Conservation (phyloP, 495 filamentous ascomycete species). For the Aspergillus affinis region DNA sequence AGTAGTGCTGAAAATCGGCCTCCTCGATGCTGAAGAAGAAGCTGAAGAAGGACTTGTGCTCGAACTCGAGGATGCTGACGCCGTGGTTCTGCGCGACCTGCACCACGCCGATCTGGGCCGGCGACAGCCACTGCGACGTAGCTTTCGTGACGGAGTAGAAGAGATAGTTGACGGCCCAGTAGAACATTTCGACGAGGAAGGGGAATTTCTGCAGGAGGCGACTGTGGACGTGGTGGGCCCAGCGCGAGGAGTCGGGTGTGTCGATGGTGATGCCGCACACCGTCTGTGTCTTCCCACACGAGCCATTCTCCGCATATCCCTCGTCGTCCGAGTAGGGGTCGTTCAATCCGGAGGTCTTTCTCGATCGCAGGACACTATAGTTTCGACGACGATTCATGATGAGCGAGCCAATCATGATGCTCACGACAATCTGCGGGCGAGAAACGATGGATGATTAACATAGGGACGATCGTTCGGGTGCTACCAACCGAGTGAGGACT, state of each 20-base stretch:
- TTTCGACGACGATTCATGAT: conserved; percentile 53
- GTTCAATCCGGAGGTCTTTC: conserved; percentile 22
- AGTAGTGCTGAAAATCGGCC: conserved; percentile 57
- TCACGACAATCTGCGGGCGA: conserved; percentile 51
- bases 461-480: background rate
- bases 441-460: conserved; percentile 1
- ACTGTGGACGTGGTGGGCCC: conserved; percentile 55
- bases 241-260: conserved; percentile 60
- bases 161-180: conserved; percentile 66
- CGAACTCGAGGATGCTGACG: conserved; percentile 59
- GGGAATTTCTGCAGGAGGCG: conserved; percentile 48
- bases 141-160: conserved; percentile 63
- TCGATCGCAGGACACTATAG: conserved; percentile 42
- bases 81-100: conserved; percentile 65
- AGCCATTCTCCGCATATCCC: background rate
- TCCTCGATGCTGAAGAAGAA: conserved; percentile 58
- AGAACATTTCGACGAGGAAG: conserved; percentile 68
- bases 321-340: conserved; percentile 25
- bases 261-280: conserved; percentile 47
- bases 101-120: conserved; percentile 55
- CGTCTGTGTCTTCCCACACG: conserved; percentile 42
- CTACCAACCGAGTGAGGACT: conserved; percentile 15
- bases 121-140: conserved; percentile 45
- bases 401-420: conserved; percentile 58
- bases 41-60: conserved; percentile 53